Base-by-base conservation (phyloP, 768 basidiomycete genomes). In the Rhodosporidiobolus sp. region DNA sequence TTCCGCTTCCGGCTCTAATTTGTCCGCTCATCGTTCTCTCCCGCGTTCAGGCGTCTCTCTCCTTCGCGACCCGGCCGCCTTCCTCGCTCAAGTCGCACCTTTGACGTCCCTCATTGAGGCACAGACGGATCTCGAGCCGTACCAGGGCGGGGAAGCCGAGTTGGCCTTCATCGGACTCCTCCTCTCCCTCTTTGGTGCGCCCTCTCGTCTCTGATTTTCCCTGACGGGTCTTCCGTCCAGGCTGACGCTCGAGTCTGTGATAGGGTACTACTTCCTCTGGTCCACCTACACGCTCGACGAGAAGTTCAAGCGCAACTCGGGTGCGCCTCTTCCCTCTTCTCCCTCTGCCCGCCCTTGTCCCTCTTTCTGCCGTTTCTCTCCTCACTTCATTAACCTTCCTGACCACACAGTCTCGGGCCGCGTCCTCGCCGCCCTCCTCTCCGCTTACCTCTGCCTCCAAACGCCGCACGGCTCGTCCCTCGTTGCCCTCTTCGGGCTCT, bases 271-370 rank as follows among this genome's bases (percentile, higher is more conserved):
- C 32, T 65, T 43, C 49, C 1, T 62, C 28, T 53, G 52, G 68
- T 0, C 48, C 4, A 49, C 56, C 19, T 74, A 74, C 56, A 74
- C 73, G 30, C 26, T 53, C 5, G 73, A 74, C 61, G 58, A 63
- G 32, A 69, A 69, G 49, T 46, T 58, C 49, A 69, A 74, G 53
- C 64, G 65, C n/a, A 74, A 74, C 61, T 22, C n/a, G 12, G 48
- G 73, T 74, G 35, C 8, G 67, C 58, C 17, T 32, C 24, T 8
- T 38, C 49, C 19, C 19, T 5, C 12, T 28, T 19, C 34, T 52
- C 19, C 17, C 52, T 2, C 30, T 8, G 16, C 26, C 30, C 28
- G 43, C n/a, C 34, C 12, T 28, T 19, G 26, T 52, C 19, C 17
- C 52, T 2, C 30, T 8, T 5, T 32, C 30, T 32, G 43, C n/a